Evolutionary conservation across 1,284 basidiomycete genomes (phyloP).

Genomic region (Puccinia novopanici): DNA sequence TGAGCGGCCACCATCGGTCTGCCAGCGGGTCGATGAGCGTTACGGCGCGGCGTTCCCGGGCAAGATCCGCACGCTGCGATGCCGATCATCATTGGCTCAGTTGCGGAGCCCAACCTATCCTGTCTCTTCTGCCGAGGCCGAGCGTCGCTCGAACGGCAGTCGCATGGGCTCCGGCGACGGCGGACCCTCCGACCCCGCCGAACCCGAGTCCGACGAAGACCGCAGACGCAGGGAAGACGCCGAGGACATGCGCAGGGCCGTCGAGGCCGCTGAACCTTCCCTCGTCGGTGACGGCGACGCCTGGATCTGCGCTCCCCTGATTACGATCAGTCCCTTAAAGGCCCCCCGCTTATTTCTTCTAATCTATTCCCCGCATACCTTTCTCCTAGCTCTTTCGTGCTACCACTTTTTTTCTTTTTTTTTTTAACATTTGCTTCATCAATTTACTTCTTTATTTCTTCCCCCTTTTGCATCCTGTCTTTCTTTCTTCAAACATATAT

Average conservation of each 20-base stretch:
- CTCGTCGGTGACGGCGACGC: slow-evolving; percentile 41
- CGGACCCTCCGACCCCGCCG: background rate
- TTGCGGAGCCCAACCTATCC: slow-evolving; percentile 59
- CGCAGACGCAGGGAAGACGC: slow-evolving; percentile 36
- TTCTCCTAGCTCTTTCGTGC: background rate
- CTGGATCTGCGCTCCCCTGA: slow-evolving; percentile 47
- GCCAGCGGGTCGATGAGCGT: slow-evolving; percentile 18
- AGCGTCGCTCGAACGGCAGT: slow-evolving; percentile 25
- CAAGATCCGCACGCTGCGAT: slow-evolving; percentile 58
- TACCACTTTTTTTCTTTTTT: background rate
- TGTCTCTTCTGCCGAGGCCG: slow-evolving; percentile 38
- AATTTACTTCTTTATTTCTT: background rate
- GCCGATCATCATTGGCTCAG: slow-evolving; percentile 62
- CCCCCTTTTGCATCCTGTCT: background rate
- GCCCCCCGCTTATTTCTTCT: slow-evolving; percentile 42
- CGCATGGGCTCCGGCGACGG: background rate
- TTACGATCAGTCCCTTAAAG: slow-evolving; percentile 27
- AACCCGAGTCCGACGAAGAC: slow-evolving; percentile 1
- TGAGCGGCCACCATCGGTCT: slow-evolving; percentile 52
- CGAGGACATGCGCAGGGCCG: slow-evolving; percentile 40
- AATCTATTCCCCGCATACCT: background rate
- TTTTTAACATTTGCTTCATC: background rate
- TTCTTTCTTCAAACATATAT: no score
- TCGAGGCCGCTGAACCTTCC: slow-evolving; percentile 46
- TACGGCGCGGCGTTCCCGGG: slow-evolving; percentile 55